Evolutionary conservation across 2,329 filamentous ascomycete genomes (phyloP), one percentile per base, ranked within the genome.

Genomic region (Fusarium coffeatum): DNA sequence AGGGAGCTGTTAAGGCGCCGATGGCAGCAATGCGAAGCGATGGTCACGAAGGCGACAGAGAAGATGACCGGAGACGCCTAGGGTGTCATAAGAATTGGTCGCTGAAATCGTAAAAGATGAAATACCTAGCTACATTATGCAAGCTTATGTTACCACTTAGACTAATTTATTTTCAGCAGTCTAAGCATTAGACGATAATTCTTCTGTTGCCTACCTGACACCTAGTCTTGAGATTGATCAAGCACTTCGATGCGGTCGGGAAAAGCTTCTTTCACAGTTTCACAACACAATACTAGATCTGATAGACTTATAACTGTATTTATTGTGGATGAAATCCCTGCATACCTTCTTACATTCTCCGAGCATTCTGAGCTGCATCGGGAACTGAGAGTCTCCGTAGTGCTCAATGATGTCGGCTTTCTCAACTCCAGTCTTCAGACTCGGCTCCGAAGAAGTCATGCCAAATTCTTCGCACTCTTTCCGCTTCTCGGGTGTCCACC

Each of bases 361-460:
- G 22, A 86, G 74, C 80, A 87, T 83, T 16, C 84, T 79, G 50
- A 87, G 74, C 77, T 86, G 82, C 83, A 85, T 84, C 4, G 84
- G 81, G 62, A 86, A 84, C 4, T 69, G 70, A 1, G 55, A 8
- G 50, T 86, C 80, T 5, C 79, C 78, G 49, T 86, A 87, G 50
- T 82, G 78, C 23, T 82, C 76, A 8, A 78, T 76, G 32, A 85
- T 74, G 45, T 80, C 77, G 15, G 47, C 48, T 73, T 83, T 83
- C 7, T 76, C 65, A 3, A 80, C 71, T 6, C 66, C 63, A 6
- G 1, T 23, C 4, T 20, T 20, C 43, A 70, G 11, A 50, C 63
- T 42, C 22, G 73, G 69, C 78, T 80, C 32, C 74, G 45, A 3
- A 20, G 40, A 15, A 23, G 66, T 63, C 72, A 78, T 74, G 2